Evolutionary conservation across 2,329 filamentous ascomycete species (phyloP).

Genomic region (Trichoderma sp.): DNA sequence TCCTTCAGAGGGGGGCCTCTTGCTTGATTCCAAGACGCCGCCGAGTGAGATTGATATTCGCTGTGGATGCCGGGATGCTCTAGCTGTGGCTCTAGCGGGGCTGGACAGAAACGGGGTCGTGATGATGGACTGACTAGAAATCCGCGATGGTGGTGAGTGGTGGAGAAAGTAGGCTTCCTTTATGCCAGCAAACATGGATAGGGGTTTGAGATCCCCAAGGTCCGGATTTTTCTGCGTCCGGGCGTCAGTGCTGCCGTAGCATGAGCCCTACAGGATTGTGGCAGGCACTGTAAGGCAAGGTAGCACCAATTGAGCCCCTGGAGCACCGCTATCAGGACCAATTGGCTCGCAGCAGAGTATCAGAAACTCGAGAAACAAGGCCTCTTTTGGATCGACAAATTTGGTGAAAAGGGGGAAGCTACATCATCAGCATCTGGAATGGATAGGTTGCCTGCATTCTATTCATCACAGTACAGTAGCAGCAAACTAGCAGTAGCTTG

Average conservation of each 20-base stretch:
- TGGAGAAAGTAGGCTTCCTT: not conserved
- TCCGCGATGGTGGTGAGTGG: not conserved
- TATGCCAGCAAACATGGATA: not conserved
- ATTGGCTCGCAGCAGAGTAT: not conserved
- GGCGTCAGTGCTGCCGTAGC: slow-evolving; percentile 1
- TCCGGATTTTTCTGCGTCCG: not conserved
- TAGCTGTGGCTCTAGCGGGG: not conserved
- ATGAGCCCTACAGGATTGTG: slow-evolving; percentile 1
- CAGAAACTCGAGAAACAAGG: not conserved
- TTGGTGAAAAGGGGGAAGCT: not conserved
- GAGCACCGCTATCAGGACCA: not conserved
- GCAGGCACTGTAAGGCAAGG: not conserved
- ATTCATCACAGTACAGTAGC: not conserved
- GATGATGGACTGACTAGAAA: slow-evolving; percentile 6
- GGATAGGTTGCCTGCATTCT: not conserved
- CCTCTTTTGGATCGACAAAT: not conserved
- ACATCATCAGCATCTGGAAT: not conserved
- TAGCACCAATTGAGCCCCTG: not conserved
- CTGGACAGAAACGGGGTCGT: not conserved
- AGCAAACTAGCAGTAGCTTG: not conserved
- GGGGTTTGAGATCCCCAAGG: not conserved
- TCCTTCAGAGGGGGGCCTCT: not conserved
- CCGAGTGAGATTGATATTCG: slow-evolving; percentile 10
- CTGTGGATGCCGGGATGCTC: not conserved
- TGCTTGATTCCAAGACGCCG: not conserved